phyloP scores from a whole-genome alignment of 2,329 filamentous ascomycete genomes.

The Lojkania enalia region DNA sequence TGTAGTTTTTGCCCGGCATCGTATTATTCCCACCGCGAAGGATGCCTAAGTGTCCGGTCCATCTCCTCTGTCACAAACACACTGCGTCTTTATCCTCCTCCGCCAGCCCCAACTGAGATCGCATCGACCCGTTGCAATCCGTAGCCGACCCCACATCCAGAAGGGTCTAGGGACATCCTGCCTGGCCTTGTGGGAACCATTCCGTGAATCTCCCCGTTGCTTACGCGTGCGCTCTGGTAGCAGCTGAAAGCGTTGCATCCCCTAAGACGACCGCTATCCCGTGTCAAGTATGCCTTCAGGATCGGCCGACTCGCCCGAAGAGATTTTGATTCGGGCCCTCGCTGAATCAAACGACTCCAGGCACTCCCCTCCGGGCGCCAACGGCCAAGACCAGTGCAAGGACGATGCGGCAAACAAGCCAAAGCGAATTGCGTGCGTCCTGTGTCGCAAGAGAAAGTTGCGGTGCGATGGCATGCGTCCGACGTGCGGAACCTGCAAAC shows the following conservation, averaged over 20 bases:
- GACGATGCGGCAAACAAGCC: constrained; percentile 49
- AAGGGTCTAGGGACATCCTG: neutral
- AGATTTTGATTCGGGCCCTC: constrained; percentile 54
- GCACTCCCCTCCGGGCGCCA: constrained; percentile 41
- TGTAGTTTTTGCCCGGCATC: constrained; percentile 2
- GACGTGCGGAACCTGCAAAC: constrained; percentile 83
- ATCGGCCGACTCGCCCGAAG: constrained; percentile 46
- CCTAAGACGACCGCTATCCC: constrained; percentile 11
- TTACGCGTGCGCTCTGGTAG: constrained; percentile 20
- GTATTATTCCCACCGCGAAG: constrained; percentile 1
- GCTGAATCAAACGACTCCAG: constrained; percentile 26
- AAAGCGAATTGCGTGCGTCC: constrained; percentile 94
- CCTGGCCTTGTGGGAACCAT: neutral
- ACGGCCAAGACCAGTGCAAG: constrained; percentile 49
- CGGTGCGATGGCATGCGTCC: constrained; percentile 85
- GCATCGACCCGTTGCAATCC: neutral
- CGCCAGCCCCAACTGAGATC: too few relatives aligned
- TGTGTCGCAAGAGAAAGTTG: constrained; percentile 90
- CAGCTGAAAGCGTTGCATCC: constrained; percentile 7
- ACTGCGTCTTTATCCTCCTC: neutral
- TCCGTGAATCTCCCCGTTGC: constrained; percentile 14
- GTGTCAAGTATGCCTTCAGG: constrained; percentile 30
- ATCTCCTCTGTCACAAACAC: neutral
- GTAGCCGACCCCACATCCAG: neutral
- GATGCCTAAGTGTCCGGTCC: constrained; percentile 3